Evolutionary conservation across 2,329 filamentous ascomycete genomes (phyloP).

Genomic region (Alternaria metachromatica): DNA sequence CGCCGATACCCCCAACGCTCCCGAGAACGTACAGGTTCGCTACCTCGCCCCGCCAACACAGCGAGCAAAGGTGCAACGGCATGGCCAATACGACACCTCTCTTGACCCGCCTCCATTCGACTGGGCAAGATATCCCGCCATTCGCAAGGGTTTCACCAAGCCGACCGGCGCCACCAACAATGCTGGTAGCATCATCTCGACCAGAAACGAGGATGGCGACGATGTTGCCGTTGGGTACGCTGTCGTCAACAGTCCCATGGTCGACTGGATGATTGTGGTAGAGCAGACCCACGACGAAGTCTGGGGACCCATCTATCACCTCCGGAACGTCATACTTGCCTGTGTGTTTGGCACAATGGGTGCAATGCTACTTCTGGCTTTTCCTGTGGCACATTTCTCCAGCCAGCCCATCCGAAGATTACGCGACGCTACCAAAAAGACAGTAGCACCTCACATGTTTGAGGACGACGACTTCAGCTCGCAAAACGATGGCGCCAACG

Average conservation of each 20-base stretch:
- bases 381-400: slow-evolving; percentile 81
- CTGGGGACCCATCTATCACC: slow-evolving; percentile 73
- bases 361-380: slow-evolving; percentile 71
- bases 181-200: slow-evolving; percentile 71
- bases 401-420: slow-evolving; percentile 80
- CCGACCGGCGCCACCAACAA: slow-evolving; percentile 63
- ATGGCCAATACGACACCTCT: slow-evolving; percentile 35
- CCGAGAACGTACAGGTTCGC: slow-evolving; percentile 34
- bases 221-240: slow-evolving; percentile 82
- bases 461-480: slow-evolving; percentile 51
- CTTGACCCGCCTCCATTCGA: slow-evolving; percentile 56
- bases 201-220: slow-evolving; percentile 73
- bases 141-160: slow-evolving; percentile 65
- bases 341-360: slow-evolving; percentile 86
- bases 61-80: slow-evolving; percentile 27
- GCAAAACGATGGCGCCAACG: slow-evolving; percentile 47
- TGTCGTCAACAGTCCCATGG: slow-evolving; percentile 69
- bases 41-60: slow-evolving; percentile 46
- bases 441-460: slow-evolving; percentile 70
- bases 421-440: slow-evolving; percentile 76
- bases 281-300: slow-evolving; percentile 79
- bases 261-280: slow-evolving; percentile 82
- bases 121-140: slow-evolving; percentile 68
- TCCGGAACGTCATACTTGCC: slow-evolving; percentile 81
- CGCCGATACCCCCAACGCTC: slow-evolving; percentile 22